phyloP scores from a whole-genome alignment of 345 rosid species.

The Arabidopsis arenosa region DNA sequence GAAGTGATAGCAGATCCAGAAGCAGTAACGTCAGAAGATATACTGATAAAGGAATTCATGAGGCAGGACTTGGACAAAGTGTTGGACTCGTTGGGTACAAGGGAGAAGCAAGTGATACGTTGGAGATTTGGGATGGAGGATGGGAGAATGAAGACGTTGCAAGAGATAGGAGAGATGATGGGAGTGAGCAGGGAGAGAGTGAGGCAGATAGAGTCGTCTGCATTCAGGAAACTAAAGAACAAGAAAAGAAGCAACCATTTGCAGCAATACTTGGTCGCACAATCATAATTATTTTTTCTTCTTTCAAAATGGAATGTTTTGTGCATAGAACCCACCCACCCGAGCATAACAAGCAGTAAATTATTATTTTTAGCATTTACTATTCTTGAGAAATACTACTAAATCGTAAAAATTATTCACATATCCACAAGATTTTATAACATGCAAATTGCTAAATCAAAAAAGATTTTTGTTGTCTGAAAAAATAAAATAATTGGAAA shows the following conservation, averaged over 20 bases:
- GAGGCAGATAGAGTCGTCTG: conserved; percentile 82
- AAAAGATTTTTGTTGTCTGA: no score
- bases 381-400: background rate
- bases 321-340: conserved; percentile 38
- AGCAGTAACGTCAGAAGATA: conserved; percentile 73
- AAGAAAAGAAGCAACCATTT: conserved; percentile 78
- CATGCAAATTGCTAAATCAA: no score
- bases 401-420: no score
- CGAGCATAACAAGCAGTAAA: conserved; percentile 27
- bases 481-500: background rate
- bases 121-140: conserved; percentile 94
- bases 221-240: conserved; percentile 82
- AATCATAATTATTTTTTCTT: conserved; percentile 21
- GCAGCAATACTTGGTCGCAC: conserved; percentile 67
- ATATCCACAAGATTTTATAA: no score
- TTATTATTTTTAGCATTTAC: conserved; percentile 23
- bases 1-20: conserved; percentile 85
- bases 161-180: conserved; percentile 90
- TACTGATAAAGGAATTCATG: conserved; percentile 77
- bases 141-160: conserved; percentile 89
- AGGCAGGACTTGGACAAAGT: conserved; percentile 79
- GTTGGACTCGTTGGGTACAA: conserved; percentile 66
- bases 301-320: conserved; percentile 31
- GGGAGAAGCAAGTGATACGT: conserved; percentile 80
- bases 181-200: conserved; percentile 92